These are phyloP conservation scores for Neurospora cerealis DNA, from an alignment of 495 filamentous ascomycete genomes.

Conservation along the genomic window DNA sequence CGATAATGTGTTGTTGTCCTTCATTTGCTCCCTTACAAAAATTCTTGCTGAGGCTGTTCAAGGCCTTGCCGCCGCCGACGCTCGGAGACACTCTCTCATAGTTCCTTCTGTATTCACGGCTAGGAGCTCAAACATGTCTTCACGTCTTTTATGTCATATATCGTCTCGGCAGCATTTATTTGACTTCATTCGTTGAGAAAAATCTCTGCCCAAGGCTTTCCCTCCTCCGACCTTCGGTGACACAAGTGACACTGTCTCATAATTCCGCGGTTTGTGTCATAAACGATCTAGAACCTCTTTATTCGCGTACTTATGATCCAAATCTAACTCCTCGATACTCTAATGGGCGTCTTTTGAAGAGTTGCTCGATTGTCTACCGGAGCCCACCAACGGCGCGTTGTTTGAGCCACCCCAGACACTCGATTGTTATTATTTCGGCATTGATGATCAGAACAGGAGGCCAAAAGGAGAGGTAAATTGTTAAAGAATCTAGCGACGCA, in stretches of 20 bases:
- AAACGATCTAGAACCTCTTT: too few species aligned
- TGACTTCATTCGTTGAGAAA: too few species aligned
- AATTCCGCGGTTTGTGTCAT: background rate
- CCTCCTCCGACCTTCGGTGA: background rate
- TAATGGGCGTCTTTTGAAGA: background rate
- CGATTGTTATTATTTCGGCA: background rate
- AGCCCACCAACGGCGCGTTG: background rate
- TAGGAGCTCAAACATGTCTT: fast-evolving
- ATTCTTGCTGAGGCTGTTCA: background rate
- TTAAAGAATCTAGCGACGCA: background rate
- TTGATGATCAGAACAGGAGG: fast-evolving
- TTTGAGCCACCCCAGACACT: background rate
- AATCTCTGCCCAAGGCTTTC: background rate
- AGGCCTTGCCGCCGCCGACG: background rate
- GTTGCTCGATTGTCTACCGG: background rate
- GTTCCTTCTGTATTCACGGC: background rate
- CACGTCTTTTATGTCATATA: too few species aligned
- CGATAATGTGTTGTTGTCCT: background rate
- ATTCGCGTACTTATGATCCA: background rate
- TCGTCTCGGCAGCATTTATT: too few species aligned
- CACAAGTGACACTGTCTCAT: background rate
- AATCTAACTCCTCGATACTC: fast-evolving
- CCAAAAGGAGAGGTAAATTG: fast-evolving
- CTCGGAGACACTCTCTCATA: background rate
- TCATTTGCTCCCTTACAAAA: background rate